phyloP scores from a whole-genome alignment of 768 basidiomycete genomes.

The Auricularia auricula-judae region DNA sequence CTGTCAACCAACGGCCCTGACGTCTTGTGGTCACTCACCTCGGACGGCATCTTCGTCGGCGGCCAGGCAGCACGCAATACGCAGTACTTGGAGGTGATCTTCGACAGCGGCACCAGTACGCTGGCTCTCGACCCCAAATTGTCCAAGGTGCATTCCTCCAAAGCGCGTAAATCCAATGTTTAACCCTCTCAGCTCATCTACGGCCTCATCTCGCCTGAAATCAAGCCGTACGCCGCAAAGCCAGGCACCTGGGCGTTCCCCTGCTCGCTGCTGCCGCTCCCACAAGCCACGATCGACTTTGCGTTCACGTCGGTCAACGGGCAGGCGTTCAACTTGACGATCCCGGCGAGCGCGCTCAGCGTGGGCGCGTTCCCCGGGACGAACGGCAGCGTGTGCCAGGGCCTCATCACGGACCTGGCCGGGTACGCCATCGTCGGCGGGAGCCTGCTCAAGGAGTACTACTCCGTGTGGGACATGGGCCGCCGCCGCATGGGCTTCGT shows the following conservation, averaged over 20 bases:
- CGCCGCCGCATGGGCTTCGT: constrained; percentile 39
- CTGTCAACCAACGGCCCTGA: neutral
- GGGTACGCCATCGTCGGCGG: constrained; percentile 37
- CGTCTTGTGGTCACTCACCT: constrained; percentile 34
- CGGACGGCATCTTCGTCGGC: constrained; percentile 38
- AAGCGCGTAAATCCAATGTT: neutral
- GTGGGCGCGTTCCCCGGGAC: constrained; percentile 46
- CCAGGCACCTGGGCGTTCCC: constrained; percentile 47
- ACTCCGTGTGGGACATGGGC: constrained; percentile 47
- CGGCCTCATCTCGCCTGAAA: constrained; percentile 45
- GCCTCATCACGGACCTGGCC: constrained; percentile 47
- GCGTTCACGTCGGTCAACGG: constrained; percentile 39
- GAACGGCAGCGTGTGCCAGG: constrained; percentile 35
- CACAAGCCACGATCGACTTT: constrained; percentile 42
- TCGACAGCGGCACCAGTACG: constrained; percentile 50
- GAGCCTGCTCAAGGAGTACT: constrained; percentile 48
- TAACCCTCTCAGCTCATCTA: constrained; percentile 34
- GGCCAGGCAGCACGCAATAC: constrained; percentile 36
- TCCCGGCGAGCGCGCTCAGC: constrained; percentile 46
- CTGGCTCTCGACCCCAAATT: constrained; percentile 39
- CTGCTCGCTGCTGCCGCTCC: constrained; percentile 32
- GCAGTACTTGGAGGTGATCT: constrained; percentile 35
- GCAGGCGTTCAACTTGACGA: constrained; percentile 40
- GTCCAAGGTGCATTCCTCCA: constrained; percentile 25
- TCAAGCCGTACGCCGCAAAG: constrained; percentile 37